Evolutionary conservation across 129 eudicot species (phyloP), one percentile per base, ranked within the genome.

Genomic region (Cynara cardunculus): DNA sequence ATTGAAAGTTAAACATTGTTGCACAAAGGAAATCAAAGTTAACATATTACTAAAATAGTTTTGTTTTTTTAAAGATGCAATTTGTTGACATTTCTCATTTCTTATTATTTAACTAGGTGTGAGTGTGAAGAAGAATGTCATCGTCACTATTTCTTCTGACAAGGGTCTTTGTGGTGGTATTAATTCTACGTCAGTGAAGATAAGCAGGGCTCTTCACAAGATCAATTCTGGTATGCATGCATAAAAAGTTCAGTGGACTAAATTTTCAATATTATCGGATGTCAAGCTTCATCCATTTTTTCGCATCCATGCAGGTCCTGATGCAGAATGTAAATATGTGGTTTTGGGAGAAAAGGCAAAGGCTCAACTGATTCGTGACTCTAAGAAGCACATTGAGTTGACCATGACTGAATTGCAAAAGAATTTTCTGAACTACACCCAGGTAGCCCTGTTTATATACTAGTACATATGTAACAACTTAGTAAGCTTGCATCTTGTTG

Each of bases 141-240:
- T 93, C 26, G 91, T 96, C 71, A 89, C 99, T 13, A 86, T 93
- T 73, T 89, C 96, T 30, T 84, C 98, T 14, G 99, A 96, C 93
- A 96, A 96, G 87, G 99, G 99, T 91, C 97, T 93, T 72, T 93
- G 99, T 86, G 99, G 97, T 85, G 99, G 99, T 78, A 96, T 96
- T 41, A 96, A 96, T 66, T 89, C 97, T 34, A 96, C 99, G 11
- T 85, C 99, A 49, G 99, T 96, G 59, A 96, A 93, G 86, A 77
- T 89, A 84, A 93, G 99, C 98, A 88, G 92, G 85, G 99, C 91
- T 75, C 86, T 96, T 74, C 56, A 67, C 84, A 96, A 83, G 86
- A 30, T 96, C 76, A 93, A 88, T 73, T 77, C 95, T 80, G 99
- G 99, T 96, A 88, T 27, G 16, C 24, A 24, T 53, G 22, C 44